Evolutionary conservation across 2,329 filamentous ascomycete genomes (phyloP).

Genomic region (Neonectria ditissima): DNA sequence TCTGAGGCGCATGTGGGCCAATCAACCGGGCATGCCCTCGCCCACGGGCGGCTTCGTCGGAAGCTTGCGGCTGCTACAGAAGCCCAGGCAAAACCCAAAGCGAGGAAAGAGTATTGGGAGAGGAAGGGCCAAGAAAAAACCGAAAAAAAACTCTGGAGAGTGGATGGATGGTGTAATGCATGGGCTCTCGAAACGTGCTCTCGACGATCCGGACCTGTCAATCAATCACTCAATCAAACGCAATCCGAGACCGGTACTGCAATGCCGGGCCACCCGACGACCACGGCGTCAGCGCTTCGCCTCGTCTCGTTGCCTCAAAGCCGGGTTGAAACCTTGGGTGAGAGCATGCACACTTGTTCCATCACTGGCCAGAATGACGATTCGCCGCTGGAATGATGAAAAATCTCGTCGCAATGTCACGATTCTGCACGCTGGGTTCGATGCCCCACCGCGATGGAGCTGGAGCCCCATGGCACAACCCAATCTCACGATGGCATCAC

Average conservation of each 20-base stretch:
- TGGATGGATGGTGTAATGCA: slow-evolving; percentile 16
- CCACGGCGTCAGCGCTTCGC: slow-evolving; percentile 23
- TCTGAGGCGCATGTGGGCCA: slow-evolving; percentile 35
- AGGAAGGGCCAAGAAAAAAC: neutral
- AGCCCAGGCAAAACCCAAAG: slow-evolving; percentile 2
- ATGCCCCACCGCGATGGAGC: slow-evolving; percentile 36
- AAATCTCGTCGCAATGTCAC: slow-evolving; percentile 13
- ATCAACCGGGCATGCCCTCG: slow-evolving; percentile 35
- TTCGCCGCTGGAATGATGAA: slow-evolving; percentile 13
- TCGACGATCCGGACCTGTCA: slow-evolving; percentile 27
- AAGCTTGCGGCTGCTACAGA: slow-evolving; percentile 33
- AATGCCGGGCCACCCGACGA: slow-evolving; percentile 12
- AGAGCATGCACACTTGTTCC: neutral
- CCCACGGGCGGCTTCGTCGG: slow-evolving; percentile 38
- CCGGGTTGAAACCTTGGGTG: neutral
- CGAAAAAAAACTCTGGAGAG: slow-evolving; percentile 1
- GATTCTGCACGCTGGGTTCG: slow-evolving; percentile 16
- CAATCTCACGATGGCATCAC: slow-evolving; percentile 46
- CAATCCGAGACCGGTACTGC: slow-evolving; percentile 5
- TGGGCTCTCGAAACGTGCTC: slow-evolving; percentile 31
- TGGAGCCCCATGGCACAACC: slow-evolving; percentile 38
- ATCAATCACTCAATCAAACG: slow-evolving; percentile 31
- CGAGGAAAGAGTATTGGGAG: too few relatives aligned
- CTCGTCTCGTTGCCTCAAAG: slow-evolving; percentile 14
- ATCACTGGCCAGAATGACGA: neutral